phyloP scores from a whole-genome alignment of 345 rosid genomes.

The Melastoma malabathricum region DNA sequence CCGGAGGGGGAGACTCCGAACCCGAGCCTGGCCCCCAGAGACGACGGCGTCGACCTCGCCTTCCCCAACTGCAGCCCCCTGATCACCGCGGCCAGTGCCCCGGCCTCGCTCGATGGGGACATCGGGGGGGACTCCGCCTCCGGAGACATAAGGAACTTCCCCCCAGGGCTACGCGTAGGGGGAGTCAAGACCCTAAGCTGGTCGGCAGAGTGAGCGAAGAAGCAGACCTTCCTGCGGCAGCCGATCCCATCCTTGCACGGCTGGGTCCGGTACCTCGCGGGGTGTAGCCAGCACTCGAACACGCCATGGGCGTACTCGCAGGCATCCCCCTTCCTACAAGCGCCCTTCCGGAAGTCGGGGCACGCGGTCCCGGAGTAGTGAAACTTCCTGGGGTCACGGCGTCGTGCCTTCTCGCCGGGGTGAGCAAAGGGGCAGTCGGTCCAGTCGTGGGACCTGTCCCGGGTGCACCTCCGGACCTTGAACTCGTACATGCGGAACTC shows the following conservation, averaged over 20 bases:
- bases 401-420: slow-evolving; percentile 16
- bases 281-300: slow-evolving; percentile 97
- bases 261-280: slow-evolving; percentile 78
- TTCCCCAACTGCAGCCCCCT: slow-evolving; percentile 55
- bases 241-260: slow-evolving; percentile 74
- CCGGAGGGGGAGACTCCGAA: slow-evolving; percentile 49
- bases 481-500: slow-evolving; percentile 17
- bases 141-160: slow-evolving; percentile 17
- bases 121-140: slow-evolving; percentile 37
- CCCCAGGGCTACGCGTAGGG: slow-evolving; percentile 40
- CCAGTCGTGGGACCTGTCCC: slow-evolving; percentile 19
- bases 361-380: slow-evolving; percentile 16
- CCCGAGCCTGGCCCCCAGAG: slow-evolving; percentile 18
- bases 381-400: slow-evolving; percentile 14
- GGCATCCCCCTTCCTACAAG: slow-evolving; percentile 12
- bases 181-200: slow-evolving; percentile 45
- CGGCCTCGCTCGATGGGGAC: slow-evolving; percentile 40
- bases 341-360: slow-evolving; percentile 17
- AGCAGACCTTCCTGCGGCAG: slow-evolving; percentile 70
- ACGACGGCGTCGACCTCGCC: slow-evolving; percentile 48
- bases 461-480: slow-evolving; percentile 11
- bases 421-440: slow-evolving; percentile 17
- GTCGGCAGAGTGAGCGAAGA: slow-evolving; percentile 85
- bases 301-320: slow-evolving; percentile 39
- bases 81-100: slow-evolving; percentile 40